These are phyloP conservation scores for Saccharomycopsis sp. DNA, from an alignment of 805 yeast species.

Conservation along the genomic window DNA sequence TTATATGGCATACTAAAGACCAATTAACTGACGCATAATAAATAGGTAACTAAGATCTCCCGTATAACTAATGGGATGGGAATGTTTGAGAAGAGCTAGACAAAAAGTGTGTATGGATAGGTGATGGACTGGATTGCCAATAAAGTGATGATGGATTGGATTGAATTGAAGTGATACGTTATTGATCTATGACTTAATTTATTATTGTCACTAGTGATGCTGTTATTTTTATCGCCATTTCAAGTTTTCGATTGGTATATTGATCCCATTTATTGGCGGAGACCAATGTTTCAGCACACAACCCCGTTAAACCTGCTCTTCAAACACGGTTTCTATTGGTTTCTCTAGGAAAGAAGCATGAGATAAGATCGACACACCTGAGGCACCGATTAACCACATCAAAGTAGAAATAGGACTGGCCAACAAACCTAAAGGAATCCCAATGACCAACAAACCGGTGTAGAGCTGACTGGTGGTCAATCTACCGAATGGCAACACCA, in stretches of 20 bases:
- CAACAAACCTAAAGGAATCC: constrained; percentile 74
- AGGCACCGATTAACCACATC: constrained; percentile 88
- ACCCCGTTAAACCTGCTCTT: constrained; percentile 46
- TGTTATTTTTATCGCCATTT: not conserved
- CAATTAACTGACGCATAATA: not conserved
- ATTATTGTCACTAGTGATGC: not conserved
- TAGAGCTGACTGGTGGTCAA: constrained; percentile 75
- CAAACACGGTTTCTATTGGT: constrained; percentile 91
- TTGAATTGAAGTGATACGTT: not conserved
- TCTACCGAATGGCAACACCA: constrained; percentile 65
- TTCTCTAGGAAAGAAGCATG: constrained; percentile 92
- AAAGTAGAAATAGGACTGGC: constrained; percentile 87
- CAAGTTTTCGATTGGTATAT: not conserved
- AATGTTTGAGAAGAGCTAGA: not conserved
- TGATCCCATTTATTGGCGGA: not conserved
- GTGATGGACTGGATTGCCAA: not conserved
- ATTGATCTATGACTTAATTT: too few relatives aligned
- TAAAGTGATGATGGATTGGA: not conserved
- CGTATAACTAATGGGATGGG: not conserved
- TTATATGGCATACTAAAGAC: not conserved
- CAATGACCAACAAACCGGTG: constrained; percentile 69
- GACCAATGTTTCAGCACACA: not conserved
- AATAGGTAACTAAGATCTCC: not conserved
- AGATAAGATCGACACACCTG: constrained; percentile 66
- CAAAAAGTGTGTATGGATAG: not conserved